These are phyloP conservation scores for Pleurotus giganteus DNA, from an alignment of 768 basidiomycete genomes.

Conservation along the genomic window DNA sequence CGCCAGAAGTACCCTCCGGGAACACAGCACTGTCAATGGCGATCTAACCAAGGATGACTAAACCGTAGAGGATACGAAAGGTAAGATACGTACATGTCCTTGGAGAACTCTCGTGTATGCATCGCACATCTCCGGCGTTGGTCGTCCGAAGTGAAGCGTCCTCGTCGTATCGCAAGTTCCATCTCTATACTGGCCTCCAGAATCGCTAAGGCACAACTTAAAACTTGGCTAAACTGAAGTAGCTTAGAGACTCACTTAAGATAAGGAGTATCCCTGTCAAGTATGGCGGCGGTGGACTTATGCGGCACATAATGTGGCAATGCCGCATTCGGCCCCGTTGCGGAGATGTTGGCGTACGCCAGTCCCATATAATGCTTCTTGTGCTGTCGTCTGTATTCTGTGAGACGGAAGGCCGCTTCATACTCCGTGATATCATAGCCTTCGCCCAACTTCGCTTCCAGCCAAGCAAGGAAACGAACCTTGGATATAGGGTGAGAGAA, in stretches of 20 bases:
- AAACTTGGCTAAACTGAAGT: constrained; percentile 15
- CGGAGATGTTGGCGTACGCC: constrained; percentile 89
- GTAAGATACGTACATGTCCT: constrained; percentile 73
- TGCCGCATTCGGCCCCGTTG: constrained; percentile 88
- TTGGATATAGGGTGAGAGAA: constrained; percentile 21
- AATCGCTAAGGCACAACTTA: constrained; percentile 59
- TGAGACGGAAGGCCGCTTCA: constrained; percentile 84
- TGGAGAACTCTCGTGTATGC: constrained; percentile 95
- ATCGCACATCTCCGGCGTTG: constrained; percentile 80
- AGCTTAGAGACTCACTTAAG: constrained; percentile 63
- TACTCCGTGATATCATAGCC: constrained; percentile 89
- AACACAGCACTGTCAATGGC: constrained; percentile 89
- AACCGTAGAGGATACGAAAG: constrained; percentile 17
- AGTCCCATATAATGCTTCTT: constrained; percentile 81
- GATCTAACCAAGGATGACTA: constrained; percentile 49
- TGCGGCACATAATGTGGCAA: constrained; percentile 90
- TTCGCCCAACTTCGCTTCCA: constrained; percentile 74
- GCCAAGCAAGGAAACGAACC: constrained; percentile 87
- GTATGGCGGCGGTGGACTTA: constrained; percentile 63
- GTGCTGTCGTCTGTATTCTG: constrained; percentile 67
- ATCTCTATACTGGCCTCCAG: constrained; percentile 86
- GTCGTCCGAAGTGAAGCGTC: constrained; percentile 85
- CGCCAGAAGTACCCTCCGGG: constrained; percentile 85
- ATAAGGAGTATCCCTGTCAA: constrained; percentile 80
- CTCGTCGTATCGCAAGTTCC: constrained; percentile 88